A percentile compares a stretch with the other conserved stretches of the same genome.
Evolutionary conservation across 331 rosid species (phyloP).

Genomic region (Arachis monticola): DNA sequence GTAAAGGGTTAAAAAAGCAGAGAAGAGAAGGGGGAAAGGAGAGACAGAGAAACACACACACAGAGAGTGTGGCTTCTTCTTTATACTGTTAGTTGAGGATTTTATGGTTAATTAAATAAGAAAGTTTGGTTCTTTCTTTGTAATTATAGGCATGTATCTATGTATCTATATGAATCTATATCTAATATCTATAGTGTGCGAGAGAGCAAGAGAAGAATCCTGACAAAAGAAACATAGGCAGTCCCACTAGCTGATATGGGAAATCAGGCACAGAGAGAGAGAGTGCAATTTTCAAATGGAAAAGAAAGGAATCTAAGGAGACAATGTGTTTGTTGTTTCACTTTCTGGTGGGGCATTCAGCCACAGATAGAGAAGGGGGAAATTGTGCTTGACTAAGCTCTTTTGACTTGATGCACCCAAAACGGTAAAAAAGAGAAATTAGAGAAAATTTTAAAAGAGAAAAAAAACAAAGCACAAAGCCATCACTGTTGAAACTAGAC

Average conservation of each 20-base stretch:
- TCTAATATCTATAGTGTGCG: slow-evolving; percentile 38
- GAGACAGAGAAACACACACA: slow-evolving; percentile 23
- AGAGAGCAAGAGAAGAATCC: slow-evolving; percentile 75
- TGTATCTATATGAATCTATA: slow-evolving; percentile 10
- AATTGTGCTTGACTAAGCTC: slow-evolving; percentile 52
- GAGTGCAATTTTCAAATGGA: slow-evolving; percentile 45
- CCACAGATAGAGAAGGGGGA: slow-evolving; percentile 15
- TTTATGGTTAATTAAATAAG: slow-evolving; percentile 14
- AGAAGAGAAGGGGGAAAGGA: slow-evolving; percentile 8
- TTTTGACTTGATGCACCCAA: slow-evolving; percentile 62
- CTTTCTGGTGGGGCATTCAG: slow-evolving; percentile 69
- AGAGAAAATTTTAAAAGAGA: slow-evolving; percentile 25
- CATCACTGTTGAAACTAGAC: slow-evolving; percentile 47
- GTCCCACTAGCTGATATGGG: slow-evolving; percentile 79
- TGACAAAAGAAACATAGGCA: slow-evolving; percentile 82
- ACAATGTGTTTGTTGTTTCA: slow-evolving; percentile 70
- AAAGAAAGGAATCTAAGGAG: slow-evolving; percentile 78
- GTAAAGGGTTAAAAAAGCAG: slow-evolving; percentile 31
- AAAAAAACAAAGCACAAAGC: slow-evolving; percentile 46
- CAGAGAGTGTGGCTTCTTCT: slow-evolving; percentile 46
- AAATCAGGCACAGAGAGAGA: slow-evolving; percentile 49
- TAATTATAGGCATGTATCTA: slow-evolving; percentile 44
- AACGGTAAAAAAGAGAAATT: slow-evolving; percentile 18
- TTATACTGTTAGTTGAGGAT: slow-evolving; percentile 43
- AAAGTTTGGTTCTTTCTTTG: slow-evolving; percentile 32